Evolutionary conservation across 495 filamentous ascomycete genomes (phyloP).

Genomic region (Lasiosphaeria hispida): DNA sequence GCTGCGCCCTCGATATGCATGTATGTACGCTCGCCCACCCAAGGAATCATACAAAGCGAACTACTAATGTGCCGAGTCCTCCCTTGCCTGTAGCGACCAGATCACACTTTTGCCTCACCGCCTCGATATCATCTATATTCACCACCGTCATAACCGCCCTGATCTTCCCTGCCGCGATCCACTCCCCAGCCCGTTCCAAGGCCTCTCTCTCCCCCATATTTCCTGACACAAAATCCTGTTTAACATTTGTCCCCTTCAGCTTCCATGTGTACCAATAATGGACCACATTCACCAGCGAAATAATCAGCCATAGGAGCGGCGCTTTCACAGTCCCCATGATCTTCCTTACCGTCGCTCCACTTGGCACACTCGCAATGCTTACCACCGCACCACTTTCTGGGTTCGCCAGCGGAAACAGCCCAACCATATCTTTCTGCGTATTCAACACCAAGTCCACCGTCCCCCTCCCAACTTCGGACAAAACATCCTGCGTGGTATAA

Average conservation of each 20-base stretch:
- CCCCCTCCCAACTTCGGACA: conserved; percentile 38
- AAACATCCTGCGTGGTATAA: conserved; percentile 44
- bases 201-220: conserved; percentile 34
- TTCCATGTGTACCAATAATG: conserved; percentile 37
- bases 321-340: conserved; percentile 32
- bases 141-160: conserved; percentile 43
- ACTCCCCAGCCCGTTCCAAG: conserved; percentile 41
- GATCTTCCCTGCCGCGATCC: conserved; percentile 46
- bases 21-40: no score
- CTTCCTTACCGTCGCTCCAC: conserved; percentile 31
- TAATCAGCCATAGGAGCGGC: conserved; percentile 28
- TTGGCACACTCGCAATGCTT: conserved; percentile 42
- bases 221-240: conserved; percentile 39
- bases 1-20: no score
- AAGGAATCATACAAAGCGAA: conserved; percentile 40
- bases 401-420: conserved; percentile 38
- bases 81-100: conserved; percentile 51
- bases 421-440: conserved; percentile 38
- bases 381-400: conserved; percentile 39
- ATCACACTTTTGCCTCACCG: conserved; percentile 43
- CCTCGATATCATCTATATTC: conserved; percentile 45
- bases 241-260: conserved; percentile 40
- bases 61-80: conserved; percentile 55
- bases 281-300: conserved; percentile 32
- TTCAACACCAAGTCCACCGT: conserved; percentile 56